Percentiles rank a stretch among this genome's conserved stretches.
Conservation (phyloP, 331 rosid species). For the Malus hybrid region DNA sequence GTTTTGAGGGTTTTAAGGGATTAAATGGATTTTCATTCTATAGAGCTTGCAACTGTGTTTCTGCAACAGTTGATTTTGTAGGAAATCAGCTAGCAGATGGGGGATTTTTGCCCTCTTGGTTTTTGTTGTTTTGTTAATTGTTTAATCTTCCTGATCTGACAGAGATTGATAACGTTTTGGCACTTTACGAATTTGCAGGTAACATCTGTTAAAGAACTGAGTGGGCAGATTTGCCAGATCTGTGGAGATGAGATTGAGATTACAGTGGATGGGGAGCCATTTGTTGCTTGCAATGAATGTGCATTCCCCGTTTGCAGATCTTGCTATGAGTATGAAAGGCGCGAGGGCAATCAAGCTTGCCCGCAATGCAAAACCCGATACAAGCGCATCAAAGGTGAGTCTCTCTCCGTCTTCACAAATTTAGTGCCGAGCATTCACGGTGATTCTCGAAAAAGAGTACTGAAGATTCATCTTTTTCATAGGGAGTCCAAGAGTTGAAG, state of each 20-base stretch:
- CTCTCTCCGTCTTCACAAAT: neutral
- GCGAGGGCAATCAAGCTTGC: constrained; percentile 75
- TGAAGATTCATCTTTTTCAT: neutral
- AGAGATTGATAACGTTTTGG: neutral
- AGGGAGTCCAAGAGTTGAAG: constrained; percentile 85
- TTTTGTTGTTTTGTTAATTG: neutral
- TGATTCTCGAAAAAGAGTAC: neutral
- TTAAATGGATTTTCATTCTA: neutral
- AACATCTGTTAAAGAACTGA: constrained; percentile 39
- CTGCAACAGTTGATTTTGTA: neutral
- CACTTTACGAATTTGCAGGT: constrained; percentile 22
- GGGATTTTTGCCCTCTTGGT: neutral
- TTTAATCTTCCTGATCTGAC: neutral
- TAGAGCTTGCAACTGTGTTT: neutral
- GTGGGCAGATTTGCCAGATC: constrained; percentile 59
- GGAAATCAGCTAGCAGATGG: neutral
- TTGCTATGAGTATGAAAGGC: constrained; percentile 82
- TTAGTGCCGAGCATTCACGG: neutral
- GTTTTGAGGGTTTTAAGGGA: neutral
- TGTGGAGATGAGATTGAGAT: constrained; percentile 74
- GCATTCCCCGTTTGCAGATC: constrained; percentile 78
- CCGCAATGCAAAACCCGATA: constrained; percentile 84
- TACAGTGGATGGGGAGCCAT: constrained; percentile 57
- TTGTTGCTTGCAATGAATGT: constrained; percentile 91
- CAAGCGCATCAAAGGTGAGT: constrained; percentile 64